phyloP scores from a whole-genome alignment of 768 basidiomycete species.

The Leccinellum rugosiceps region DNA sequence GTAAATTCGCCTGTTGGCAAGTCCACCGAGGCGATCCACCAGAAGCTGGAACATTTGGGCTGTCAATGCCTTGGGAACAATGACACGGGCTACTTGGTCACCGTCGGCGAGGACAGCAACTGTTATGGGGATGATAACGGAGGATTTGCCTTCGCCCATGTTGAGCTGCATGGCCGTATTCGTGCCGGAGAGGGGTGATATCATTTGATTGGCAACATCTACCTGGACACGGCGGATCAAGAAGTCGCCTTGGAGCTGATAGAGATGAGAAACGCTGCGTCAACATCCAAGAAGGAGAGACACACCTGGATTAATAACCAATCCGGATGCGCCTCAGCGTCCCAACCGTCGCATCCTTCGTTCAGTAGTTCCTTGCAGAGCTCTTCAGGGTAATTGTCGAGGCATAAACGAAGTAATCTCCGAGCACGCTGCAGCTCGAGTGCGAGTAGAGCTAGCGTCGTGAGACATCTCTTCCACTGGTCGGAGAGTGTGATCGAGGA shows the following conservation, averaged over 20 bases:
- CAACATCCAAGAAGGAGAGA: not conserved
- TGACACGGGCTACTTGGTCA: conserved; percentile 41
- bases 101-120: conserved; percentile 41
- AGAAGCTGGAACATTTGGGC: conserved; percentile 49
- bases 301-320: conserved; percentile 47
- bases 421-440: conserved; percentile 37
- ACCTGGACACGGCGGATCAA: conserved; percentile 42
- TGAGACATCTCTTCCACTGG: conserved; percentile 32
- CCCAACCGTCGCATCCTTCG: conserved; percentile 20
- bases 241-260: conserved; percentile 45
- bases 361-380: conserved; percentile 28
- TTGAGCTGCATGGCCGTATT: conserved; percentile 49
- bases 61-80: conserved; percentile 46
- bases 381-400: conserved; percentile 26
- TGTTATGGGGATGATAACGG: conserved; percentile 45
- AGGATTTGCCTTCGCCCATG: conserved; percentile 58
- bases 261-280: not conserved
- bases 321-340: conserved; percentile 27
- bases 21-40: conserved; percentile 39
- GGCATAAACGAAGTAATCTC: conserved; percentile 30
- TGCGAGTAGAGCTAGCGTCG: conserved; percentile 25
- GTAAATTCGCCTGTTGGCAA: conserved; percentile 46
- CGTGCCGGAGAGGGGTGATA: conserved; percentile 31
- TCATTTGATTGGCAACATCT: conserved; percentile 45
- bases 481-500: conserved; percentile 13